Evolutionary conservation across 257 asterid species (phyloP), one percentile per base, ranked within the genome.

Genomic region (Mentha longifolia): DNA sequence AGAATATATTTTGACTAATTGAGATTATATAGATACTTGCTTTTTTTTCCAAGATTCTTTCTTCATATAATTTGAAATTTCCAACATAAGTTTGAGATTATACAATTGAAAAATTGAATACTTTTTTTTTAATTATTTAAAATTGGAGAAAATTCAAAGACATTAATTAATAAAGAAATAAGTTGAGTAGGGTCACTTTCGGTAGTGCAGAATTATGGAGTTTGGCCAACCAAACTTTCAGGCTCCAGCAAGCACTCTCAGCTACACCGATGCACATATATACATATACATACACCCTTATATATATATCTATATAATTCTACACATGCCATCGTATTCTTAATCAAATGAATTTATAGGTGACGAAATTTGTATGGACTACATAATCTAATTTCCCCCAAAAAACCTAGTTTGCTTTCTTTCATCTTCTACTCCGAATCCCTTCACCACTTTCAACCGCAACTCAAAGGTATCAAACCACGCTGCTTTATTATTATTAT

Each of bases 211-310:
- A 73, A 68, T 61, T 61, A 67, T 70, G 70, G 76, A 62, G 84
- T 79, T 79, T 56, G 80, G 78, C 84, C 68, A 76, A 76, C 80
- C 80, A 75, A 79, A 75, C 76, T 75, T 71, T 56, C 61, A 55
- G n/a, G 61, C 39, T 28, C 59, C 58, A 72, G 67, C 77, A 67
- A 46, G 65, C 77, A 19, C 56, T 71, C 77, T 20, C 59, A 11
- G 72, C 25, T 62, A 77, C 79, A 80, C 81, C 81, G 76, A 69
- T 50, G 9, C 76, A 68, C 50, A 17, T 72, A 72, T 68, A 77
- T 64, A 72, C 81, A 77, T 30, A 30, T 54, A 35, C 58, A 30
- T 28, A 28, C 31, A 2, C 3, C 31, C 3, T 28, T 28, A 51
- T 58, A 67, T 20, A 33, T 35, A 46, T 55, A 43, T 63, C 14